Percentiles rank a stretch among this genome's conserved stretches.
phyloP scores from a whole-genome alignment of 2,329 filamentous ascomycete genomes.

The Ceratocystis cubensis region DNA sequence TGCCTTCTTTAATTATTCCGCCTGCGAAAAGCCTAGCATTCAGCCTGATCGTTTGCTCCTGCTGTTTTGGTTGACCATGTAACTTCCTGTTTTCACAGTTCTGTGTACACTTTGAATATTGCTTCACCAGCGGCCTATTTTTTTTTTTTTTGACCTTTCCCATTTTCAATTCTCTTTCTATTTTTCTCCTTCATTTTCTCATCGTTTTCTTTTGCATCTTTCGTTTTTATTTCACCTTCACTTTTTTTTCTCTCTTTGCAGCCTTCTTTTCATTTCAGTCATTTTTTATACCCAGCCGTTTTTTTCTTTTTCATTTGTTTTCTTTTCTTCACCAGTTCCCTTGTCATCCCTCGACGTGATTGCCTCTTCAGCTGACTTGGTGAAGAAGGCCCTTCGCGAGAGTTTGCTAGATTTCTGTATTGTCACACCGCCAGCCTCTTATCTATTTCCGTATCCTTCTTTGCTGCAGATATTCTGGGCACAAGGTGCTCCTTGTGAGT shows the following conservation, averaged over 20 bases:
- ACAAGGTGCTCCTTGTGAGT: background rate
- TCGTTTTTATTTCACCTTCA: background rate
- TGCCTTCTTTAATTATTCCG: background rate
- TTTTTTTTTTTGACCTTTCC: background rate
- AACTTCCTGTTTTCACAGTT: slow-evolving; percentile 1
- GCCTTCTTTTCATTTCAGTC: slow-evolving; percentile 7
- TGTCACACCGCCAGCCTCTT: background rate
- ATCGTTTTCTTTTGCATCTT: slow-evolving; percentile 7
- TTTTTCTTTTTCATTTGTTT: slow-evolving; percentile 5
- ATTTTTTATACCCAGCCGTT: slow-evolving; percentile 3
- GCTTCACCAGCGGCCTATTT: background rate
- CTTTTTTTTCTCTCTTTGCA: background rate
- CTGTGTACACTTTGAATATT: slow-evolving; percentile 1
- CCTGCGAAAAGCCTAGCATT: background rate
- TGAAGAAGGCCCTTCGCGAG: background rate
- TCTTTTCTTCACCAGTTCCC: background rate
- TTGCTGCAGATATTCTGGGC: background rate
- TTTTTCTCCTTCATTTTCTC: slow-evolving; percentile 1
- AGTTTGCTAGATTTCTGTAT: background rate
- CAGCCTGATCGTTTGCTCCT: slow-evolving; percentile 7
- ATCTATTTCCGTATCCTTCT: background rate
- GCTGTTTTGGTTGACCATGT: slow-evolving; percentile 9
- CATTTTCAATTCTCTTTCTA: background rate
- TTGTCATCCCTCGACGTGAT: slow-evolving; percentile 44
- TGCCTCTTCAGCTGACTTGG: background rate